phyloP scores from a whole-genome alignment of 2,329 filamentous ascomycete genomes.

The Pyrenochaeta sp. region DNA sequence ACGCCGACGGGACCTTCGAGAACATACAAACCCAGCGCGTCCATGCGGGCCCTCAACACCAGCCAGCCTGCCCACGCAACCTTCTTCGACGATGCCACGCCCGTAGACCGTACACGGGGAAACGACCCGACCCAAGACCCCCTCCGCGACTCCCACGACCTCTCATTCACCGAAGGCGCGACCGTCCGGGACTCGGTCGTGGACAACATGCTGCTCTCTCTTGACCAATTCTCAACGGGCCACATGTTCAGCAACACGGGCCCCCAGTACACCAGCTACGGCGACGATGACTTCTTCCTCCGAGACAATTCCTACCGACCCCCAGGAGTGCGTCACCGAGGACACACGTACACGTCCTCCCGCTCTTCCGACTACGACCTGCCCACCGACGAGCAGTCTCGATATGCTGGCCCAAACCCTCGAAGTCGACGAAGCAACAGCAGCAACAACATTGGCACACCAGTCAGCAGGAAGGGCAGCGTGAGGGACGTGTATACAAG shows the following conservation, averaged over 20 bases:
- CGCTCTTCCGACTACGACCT: constrained; percentile 64
- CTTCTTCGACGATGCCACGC: constrained; percentile 48
- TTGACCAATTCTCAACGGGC: constrained; percentile 69
- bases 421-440: constrained; percentile 78
- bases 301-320: constrained; percentile 40
- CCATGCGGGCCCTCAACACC: constrained; percentile 42
- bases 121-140: constrained; percentile 24
- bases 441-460: constrained; percentile 69
- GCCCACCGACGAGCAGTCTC: constrained; percentile 45
- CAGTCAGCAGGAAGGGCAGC: constrained; percentile 39
- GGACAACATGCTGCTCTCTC: constrained; percentile 91
- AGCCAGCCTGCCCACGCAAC: constrained; percentile 36
- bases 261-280: constrained; percentile 48
- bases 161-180: constrained; percentile 80
- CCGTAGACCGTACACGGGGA: constrained; percentile 33
- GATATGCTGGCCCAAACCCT: constrained; percentile 52
- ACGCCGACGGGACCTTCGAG: constrained; percentile 41
- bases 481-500: constrained; percentile 42
- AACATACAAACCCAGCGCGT: constrained; percentile 26
- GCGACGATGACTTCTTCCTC: constrained; percentile 50
- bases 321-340: constrained; percentile 56
- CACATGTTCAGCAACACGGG: constrained; percentile 23
- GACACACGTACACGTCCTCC: constrained; percentile 68
- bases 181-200: constrained; percentile 80
- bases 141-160: constrained; percentile 76